Percentiles rank a stretch among this genome's conserved stretches.
These are phyloP conservation scores for Uronychia setigera DNA, from an alignment of 73 alveolate genomes.

Conservation along the genomic window DNA sequence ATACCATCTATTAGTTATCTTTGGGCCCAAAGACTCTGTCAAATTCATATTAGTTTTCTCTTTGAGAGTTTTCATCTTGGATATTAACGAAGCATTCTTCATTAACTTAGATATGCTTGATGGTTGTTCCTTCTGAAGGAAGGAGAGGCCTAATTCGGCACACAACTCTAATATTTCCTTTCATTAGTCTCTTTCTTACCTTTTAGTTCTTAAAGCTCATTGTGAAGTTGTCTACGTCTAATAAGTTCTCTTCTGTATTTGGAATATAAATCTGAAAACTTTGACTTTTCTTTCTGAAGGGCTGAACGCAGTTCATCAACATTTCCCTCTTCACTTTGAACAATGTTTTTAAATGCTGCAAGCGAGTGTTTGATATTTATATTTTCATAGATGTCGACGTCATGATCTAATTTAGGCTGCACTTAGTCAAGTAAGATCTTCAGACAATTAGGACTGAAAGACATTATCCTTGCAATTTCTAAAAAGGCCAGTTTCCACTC, in stretches of 20 bases:
- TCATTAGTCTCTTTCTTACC: constrained; percentile 12
- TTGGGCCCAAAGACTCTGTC: constrained; percentile 77
- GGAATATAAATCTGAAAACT: constrained; percentile 10
- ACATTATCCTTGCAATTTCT: neutral
- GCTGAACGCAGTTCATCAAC: constrained; percentile 6
- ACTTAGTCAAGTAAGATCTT: neutral
- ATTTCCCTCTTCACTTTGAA: neutral
- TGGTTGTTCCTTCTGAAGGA: constrained; percentile 12
- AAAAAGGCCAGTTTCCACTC: constrained; percentile 9
- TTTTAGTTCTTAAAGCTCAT: constrained; percentile 85
- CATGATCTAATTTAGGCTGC: neutral
- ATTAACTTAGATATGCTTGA: constrained; percentile 41
- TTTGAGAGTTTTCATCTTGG: constrained; percentile 41
- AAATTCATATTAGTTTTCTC: constrained; percentile 63
- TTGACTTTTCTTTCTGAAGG: constrained; percentile 13
- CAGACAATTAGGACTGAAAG: neutral
- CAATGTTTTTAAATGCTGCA: neutral
- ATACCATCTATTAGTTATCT: constrained; percentile 61
- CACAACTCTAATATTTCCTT: constrained; percentile 85
- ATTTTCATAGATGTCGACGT: constrained; percentile 17
- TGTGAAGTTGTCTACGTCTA: constrained; percentile 51
- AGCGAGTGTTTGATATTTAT: neutral
- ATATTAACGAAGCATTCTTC: constrained; percentile 31
- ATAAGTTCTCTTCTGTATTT: constrained; percentile 29
- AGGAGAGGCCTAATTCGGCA: constrained; percentile 91